These are phyloP conservation scores for Fermentozyma sake DNA, from an alignment of 1,139 yeast species.

Conservation along the genomic window DNA sequence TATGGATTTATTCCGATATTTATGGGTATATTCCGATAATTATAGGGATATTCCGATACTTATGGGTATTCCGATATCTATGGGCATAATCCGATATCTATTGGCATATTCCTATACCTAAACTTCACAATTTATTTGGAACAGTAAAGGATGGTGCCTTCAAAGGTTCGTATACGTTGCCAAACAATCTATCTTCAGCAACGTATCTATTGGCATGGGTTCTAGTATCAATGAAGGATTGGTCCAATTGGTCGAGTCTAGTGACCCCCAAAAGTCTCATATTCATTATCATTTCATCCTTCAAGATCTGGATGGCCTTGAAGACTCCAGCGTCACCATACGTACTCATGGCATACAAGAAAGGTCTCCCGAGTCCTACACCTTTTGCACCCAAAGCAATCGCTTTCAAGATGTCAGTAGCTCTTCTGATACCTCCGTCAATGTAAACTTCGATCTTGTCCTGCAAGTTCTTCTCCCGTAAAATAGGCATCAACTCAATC, in stretches of 20 bases:
- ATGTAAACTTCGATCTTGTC: conserved; percentile 50
- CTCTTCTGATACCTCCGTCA: conserved; percentile 71
- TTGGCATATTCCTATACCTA: too few relatives aligned
- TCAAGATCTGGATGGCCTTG: conserved; percentile 70
- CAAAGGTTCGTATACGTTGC: conserved; percentile 36
- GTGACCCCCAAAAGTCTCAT: conserved; percentile 85
- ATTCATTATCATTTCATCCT: conserved; percentile 79
- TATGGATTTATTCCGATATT: too few relatives aligned
- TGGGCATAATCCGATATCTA: too few relatives aligned
- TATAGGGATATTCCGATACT: too few relatives aligned
- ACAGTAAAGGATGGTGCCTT: conserved; percentile 28
- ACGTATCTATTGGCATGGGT: conserved; percentile 14
- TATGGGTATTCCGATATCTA: too few relatives aligned
- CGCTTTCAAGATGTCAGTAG: conserved; percentile 63
- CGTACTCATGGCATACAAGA: conserved; percentile 65
- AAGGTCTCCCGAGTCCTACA: conserved; percentile 72
- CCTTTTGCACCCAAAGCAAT: conserved; percentile 68
- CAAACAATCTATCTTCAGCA: conserved; percentile 35
- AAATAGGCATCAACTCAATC: conserved; percentile 56
- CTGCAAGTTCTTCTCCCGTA: conserved; percentile 41
- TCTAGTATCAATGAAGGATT: conserved; percentile 32
- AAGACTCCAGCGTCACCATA: conserved; percentile 78
- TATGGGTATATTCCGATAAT: too few relatives aligned
- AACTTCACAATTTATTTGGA: not conserved
- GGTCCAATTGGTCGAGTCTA: conserved; percentile 57